Conservation (phyloP, 345 rosid genomes). For the Acer negundo region DNA sequence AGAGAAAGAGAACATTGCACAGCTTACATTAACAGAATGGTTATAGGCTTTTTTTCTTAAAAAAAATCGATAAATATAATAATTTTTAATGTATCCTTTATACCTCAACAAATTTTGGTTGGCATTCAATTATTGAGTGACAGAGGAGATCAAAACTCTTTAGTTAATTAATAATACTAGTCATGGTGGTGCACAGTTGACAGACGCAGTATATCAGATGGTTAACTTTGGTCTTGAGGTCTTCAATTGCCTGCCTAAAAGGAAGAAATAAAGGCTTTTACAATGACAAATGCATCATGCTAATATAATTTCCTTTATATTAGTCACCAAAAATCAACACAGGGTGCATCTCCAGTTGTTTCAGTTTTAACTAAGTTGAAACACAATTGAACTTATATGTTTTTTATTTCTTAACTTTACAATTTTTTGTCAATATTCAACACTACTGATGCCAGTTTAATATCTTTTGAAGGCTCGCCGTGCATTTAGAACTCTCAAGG, state of each 20-base stretch:
- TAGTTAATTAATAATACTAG: background rate
- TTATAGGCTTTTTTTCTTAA: background rate
- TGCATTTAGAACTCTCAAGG: constrained; percentile 53
- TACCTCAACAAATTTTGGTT: background rate
- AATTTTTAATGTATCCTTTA: background rate
- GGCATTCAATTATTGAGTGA: background rate
- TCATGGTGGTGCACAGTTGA: background rate
- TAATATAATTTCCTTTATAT: background rate
- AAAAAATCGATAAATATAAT: background rate
- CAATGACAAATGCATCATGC: background rate
- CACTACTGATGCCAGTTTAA: constrained; percentile 20
- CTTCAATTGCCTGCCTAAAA: background rate
- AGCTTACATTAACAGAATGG: background rate
- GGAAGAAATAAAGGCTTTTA: background rate
- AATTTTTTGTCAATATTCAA: background rate
- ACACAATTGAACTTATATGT: background rate
- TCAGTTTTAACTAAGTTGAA: background rate
- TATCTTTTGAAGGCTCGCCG: constrained; percentile 58
- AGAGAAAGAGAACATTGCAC: background rate
- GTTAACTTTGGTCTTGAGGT: background rate
- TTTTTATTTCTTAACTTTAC: background rate
- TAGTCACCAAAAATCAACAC: background rate
- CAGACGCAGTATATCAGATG: background rate
- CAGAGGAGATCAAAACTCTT: background rate
- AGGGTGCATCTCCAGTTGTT: background rate